Percentiles rank a stretch among this genome's conserved stretches.
These are phyloP conservation scores for Backusella mclennaniae DNA, from an alignment of 192 early-diverging fungal species.

Conservation along the genomic window DNA sequence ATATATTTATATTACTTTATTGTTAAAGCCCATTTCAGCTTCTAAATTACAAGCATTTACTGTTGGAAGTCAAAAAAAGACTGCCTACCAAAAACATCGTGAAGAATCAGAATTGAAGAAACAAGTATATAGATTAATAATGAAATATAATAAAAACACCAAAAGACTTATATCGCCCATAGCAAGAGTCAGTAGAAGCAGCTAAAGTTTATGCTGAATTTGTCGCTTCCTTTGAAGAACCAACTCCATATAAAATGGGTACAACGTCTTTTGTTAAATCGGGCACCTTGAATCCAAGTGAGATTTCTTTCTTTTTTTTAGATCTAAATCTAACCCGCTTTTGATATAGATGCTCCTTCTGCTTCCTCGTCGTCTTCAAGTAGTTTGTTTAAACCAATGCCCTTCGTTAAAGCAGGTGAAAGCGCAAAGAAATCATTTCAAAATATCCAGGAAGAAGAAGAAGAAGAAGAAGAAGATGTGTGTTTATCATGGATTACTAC, in stretches of 20 bases:
- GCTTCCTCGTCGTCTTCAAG: background rate
- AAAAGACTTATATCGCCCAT: constrained; percentile 5
- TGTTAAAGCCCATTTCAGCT: constrained; percentile 50
- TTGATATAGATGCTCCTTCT: background rate
- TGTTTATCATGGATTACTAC: background rate
- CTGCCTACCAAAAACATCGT: constrained; percentile 72
- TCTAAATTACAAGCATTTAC: constrained; percentile 68
- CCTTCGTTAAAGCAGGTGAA: constrained; percentile 35
- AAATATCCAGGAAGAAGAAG: constrained; percentile 7
- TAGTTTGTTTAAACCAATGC: constrained; percentile 27
- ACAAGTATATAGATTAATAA: constrained; percentile 53
- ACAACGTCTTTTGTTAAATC: constrained; percentile 51
- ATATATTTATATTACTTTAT: background rate
- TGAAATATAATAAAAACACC: background rate
- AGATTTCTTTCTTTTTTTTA: background rate
- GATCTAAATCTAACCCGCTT: background rate
- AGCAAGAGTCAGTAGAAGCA: constrained; percentile 79
- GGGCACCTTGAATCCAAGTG: constrained; percentile 33
- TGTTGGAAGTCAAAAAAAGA: constrained; percentile 68
- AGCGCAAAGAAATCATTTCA: constrained; percentile 5
- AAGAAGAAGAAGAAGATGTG: constrained; percentile 22
- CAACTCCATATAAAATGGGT: constrained; percentile 36
- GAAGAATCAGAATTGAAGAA: constrained; percentile 71
- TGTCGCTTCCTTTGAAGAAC: constrained; percentile 76
- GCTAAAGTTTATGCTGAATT: constrained; percentile 78